These are phyloP conservation scores for Pichia sp. DNA, from an alignment of 1,139 yeast genomes.

Conservation along the genomic window DNA sequence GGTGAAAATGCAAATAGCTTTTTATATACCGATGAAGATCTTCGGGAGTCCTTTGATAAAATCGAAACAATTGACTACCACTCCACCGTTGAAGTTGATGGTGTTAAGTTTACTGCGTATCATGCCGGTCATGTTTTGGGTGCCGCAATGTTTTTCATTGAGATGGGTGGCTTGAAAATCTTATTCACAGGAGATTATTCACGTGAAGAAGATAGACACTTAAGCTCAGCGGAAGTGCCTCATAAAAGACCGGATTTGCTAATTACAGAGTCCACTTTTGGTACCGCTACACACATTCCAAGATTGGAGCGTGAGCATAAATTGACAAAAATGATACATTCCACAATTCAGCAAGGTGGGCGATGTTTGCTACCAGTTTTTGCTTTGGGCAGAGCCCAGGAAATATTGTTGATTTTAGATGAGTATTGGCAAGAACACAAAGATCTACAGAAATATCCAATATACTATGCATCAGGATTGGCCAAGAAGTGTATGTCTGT, in stretches of 20 bases:
- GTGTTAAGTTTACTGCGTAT: constrained; percentile 92
- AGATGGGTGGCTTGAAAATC: constrained; percentile 85
- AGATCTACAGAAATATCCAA: constrained; percentile 75
- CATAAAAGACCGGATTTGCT: constrained; percentile 82
- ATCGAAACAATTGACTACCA: constrained; percentile 95
- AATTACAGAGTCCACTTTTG: constrained; percentile 94
- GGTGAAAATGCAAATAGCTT: constrained; percentile 40
- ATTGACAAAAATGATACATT: constrained; percentile 75
- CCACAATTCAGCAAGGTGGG: constrained; percentile 85
- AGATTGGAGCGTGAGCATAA: constrained; percentile 78
- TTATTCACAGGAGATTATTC: constrained; percentile 96
- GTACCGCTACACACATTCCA: constrained; percentile 96
- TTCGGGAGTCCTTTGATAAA: constrained; percentile 77
- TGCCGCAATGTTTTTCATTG: constrained; percentile 95
- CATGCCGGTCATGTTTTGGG: constrained; percentile 99
- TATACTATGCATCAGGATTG: constrained; percentile 86
- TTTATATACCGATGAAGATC: constrained; percentile 85
- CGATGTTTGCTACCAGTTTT: constrained; percentile 89
- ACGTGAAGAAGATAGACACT: constrained; percentile 90
- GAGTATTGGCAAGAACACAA: constrained; percentile 89
- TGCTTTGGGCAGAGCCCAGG: constrained; percentile 97
- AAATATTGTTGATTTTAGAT: constrained; percentile 77
- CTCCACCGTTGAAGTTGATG: constrained; percentile 90
- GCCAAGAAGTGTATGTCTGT: constrained; percentile 98
- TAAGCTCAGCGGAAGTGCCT: constrained; percentile 94